Percentiles rank a stretch among this genome's conserved stretches.
Evolutionary conservation across 2,329 filamentous ascomycete species (phyloP).

Genomic region (Curvularia eragrostidis): DNA sequence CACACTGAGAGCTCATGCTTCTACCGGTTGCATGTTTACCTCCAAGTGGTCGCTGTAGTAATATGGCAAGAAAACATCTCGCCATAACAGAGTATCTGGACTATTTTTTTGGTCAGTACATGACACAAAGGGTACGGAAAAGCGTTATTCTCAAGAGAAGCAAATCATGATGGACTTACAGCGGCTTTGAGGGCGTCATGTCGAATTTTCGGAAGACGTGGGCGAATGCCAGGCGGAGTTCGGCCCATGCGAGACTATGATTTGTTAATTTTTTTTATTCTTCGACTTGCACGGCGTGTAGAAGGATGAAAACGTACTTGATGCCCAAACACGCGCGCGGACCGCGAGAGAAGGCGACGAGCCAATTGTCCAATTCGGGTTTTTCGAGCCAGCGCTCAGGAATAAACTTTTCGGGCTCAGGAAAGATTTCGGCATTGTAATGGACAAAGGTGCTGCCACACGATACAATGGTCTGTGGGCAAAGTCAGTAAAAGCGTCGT

Average conservation of each 20-base stretch:
- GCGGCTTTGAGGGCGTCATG: conserved; percentile 26
- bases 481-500: background rate
- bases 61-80: conserved; percentile 33
- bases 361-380: conserved; percentile 36
- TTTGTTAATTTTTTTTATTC: background rate
- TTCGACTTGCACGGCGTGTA: background rate
- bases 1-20: background rate
- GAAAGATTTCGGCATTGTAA: conserved; percentile 42
- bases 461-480: conserved; percentile 32
- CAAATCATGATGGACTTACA: conserved; percentile 22
- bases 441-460: conserved; percentile 46
- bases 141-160: background rate
- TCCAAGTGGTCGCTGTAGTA: conserved; percentile 30
- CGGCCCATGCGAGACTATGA: conserved; percentile 42
- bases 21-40: conserved; percentile 21
- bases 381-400: conserved; percentile 45
- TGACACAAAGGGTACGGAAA: background rate
- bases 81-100: conserved; percentile 26
- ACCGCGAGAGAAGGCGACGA: conserved; percentile 47
- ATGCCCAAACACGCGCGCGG: conserved; percentile 45
- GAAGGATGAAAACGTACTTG: conserved; percentile 31
- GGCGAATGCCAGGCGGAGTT: conserved; percentile 42
- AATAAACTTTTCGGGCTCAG: conserved; percentile 36
- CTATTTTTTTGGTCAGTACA: conserved; percentile 18
- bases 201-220: conserved; percentile 43